phyloP scores from a whole-genome alignment of 352 stramenopile species.

The Phytophthora multivora region DNA sequence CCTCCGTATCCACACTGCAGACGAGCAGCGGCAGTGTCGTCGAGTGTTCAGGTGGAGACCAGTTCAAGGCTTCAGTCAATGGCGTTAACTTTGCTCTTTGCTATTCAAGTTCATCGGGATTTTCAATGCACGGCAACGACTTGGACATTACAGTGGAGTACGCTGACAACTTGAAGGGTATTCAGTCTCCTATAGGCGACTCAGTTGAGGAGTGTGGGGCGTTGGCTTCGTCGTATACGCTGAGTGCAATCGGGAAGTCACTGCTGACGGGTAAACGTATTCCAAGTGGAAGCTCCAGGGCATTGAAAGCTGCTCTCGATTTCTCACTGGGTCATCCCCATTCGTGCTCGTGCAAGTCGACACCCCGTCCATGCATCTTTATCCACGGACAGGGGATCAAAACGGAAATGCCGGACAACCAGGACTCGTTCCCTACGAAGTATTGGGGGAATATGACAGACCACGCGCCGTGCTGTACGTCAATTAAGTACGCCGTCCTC shows the following conservation, averaged over 20 bases:
- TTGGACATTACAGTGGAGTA: conserved; percentile 24
- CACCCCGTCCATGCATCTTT: conserved; percentile 18
- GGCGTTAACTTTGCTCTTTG: conserved; percentile 19
- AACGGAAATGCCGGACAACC: conserved; percentile 9
- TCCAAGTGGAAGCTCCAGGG: background rate
- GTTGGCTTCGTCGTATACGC: background rate
- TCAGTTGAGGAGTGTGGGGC: background rate
- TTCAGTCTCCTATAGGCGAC: background rate
- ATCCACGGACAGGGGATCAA: conserved; percentile 14
- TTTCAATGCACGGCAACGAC: conserved; percentile 16
- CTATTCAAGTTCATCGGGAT: conserved; percentile 4
- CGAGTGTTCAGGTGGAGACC: conserved; percentile 1
- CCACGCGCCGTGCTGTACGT: conserved; percentile 30
- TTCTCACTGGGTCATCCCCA: conserved; percentile 2
- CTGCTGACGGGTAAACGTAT: background rate
- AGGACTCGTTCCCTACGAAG: conserved; percentile 15
- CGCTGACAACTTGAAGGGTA: background rate
- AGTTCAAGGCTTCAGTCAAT: conserved; percentile 12
- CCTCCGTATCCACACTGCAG: conserved; percentile 2
- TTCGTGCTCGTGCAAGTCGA: conserved; percentile 14
- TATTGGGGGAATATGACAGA: conserved; percentile 35
- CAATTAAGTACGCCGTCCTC: conserved; percentile 27
- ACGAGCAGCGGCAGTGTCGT: conserved; percentile 1
- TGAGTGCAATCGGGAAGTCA: background rate
- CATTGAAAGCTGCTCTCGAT: background rate